These are phyloP conservation scores for Bruguiera hainesii DNA, from an alignment of 441 rosid genomes.

Conservation along the genomic window DNA sequence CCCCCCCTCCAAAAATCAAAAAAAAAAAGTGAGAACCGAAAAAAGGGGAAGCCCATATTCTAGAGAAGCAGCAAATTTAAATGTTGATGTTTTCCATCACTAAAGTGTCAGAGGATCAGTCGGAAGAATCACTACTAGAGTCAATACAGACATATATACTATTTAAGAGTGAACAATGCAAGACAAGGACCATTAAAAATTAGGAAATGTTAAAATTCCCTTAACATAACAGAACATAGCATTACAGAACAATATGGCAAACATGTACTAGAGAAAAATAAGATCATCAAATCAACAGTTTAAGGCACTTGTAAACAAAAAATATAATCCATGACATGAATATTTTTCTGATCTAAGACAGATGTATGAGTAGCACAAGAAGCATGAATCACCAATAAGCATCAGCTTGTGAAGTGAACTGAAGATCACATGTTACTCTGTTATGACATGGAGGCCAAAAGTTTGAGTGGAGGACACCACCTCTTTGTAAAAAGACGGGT, in stretches of 20 bases:
- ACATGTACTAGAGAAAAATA: not conserved
- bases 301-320: constrained; percentile 1
- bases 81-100: not conserved
- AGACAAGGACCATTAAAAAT: constrained; percentile 4
- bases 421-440: too few relatives aligned
- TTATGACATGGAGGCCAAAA: too few relatives aligned
- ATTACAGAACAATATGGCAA: not conserved
- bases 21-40: not conserved
- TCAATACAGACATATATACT: not conserved
- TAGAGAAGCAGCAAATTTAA: not conserved
- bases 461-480: too few relatives aligned
- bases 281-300: not conserved
- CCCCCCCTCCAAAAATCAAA: too few relatives aligned
- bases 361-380: not conserved
- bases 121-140: not conserved
- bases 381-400: not conserved
- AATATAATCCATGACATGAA: not conserved
- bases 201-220: not conserved
- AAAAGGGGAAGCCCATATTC: not conserved
- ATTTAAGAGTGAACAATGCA: not conserved
- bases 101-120: not conserved
- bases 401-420: not conserved
- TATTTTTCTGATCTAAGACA: constrained; percentile 5
- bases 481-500: too few relatives aligned
- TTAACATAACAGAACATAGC: not conserved